Percentiles rank a stretch among this genome's conserved stretches.
Conservation (phyloP, 768 basidiomycete species). For the Botryobasidium botryosum region DNA sequence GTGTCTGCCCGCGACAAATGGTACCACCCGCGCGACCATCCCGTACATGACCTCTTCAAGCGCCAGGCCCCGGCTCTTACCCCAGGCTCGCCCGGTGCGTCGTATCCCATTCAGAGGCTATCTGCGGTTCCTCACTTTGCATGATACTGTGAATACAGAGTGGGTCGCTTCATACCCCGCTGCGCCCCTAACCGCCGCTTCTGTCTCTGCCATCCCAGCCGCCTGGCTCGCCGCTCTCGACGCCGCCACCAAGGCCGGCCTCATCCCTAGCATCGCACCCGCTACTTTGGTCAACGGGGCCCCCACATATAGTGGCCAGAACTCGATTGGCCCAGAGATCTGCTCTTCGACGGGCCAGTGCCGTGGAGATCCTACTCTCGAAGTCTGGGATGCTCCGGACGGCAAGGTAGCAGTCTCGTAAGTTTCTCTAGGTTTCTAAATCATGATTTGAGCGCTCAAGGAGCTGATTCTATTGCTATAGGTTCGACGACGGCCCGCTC, state of each 20-base stretch:
- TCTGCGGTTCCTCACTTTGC: slow-evolving; percentile 1
- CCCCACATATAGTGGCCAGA: slow-evolving; percentile 17
- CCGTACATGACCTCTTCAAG: slow-evolving; percentile 43
- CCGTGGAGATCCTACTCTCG: slow-evolving; percentile 32
- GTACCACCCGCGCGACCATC: slow-evolving; percentile 47
- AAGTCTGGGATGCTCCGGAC: slow-evolving; percentile 61
- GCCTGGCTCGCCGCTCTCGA: slow-evolving; percentile 59
- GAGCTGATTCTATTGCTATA: no score
- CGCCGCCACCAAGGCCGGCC: slow-evolving; percentile 45
- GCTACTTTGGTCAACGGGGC: slow-evolving; percentile 24
- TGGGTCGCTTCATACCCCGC: slow-evolving; percentile 19
- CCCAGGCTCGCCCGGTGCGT: slow-evolving; percentile 44
- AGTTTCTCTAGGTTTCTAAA: no score
- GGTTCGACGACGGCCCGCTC: slow-evolving; percentile 72
- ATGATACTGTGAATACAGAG: slow-evolving; percentile 54
- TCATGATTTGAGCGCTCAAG: no score
- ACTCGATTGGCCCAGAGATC: slow-evolving; percentile 29
- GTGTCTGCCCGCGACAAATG: no score
- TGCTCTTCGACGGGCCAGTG: slow-evolving; percentile 72
- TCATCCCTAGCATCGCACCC: slow-evolving; percentile 51
- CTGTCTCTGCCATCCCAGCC: slow-evolving; percentile 39
- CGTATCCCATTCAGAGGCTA: neutral
- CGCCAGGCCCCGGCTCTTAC: slow-evolving; percentile 28
- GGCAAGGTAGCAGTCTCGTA: slow-evolving; percentile 32
- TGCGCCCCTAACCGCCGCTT: slow-evolving; percentile 31